phyloP scores from a whole-genome alignment of 352 stramenopile genomes.

The Pseudoperonospora humuli region DNA sequence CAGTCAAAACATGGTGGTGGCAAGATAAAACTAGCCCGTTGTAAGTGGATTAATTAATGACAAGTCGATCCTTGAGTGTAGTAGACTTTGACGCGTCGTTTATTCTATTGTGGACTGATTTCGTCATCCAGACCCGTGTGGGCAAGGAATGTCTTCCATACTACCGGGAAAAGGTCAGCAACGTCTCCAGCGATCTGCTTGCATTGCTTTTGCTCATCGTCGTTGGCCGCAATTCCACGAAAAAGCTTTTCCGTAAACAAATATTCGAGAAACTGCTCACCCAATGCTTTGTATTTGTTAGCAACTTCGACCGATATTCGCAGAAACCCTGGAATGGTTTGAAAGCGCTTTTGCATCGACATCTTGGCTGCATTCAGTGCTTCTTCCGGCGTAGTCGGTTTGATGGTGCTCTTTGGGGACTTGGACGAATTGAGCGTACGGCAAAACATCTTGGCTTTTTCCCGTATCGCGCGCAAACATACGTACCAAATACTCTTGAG shows the following conservation, averaged over 20 bases:
- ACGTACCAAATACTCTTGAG: constrained; percentile 83
- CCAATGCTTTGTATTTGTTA: constrained; percentile 38
- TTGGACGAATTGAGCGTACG: constrained; percentile 27
- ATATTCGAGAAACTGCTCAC: constrained; percentile 58
- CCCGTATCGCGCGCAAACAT: constrained; percentile 76
- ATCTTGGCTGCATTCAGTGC: constrained; percentile 18
- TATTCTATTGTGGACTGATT: constrained; percentile 27
- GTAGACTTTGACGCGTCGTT: neutral
- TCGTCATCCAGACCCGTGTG: constrained; percentile 37
- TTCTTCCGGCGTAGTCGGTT: constrained; percentile 4
- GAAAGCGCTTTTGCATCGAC: constrained; percentile 46
- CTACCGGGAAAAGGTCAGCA: constrained; percentile 56
- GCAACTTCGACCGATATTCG: constrained; percentile 12
- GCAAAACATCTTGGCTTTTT: constrained; percentile 70
- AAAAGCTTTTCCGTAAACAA: constrained; percentile 35
- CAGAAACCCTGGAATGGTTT: constrained; percentile 45
- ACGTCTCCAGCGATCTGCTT: constrained; percentile 28
- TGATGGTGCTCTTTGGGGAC: constrained; percentile 11
- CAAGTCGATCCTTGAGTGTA: constrained; percentile 5
- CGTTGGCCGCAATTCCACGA: constrained; percentile 3
- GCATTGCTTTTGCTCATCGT: constrained; percentile 30
- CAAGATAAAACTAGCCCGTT: constrained; percentile 43
- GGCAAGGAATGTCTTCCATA: constrained; percentile 63
- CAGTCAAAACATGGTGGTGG: constrained; percentile 88
- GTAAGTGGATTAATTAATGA: too few species aligned